Evolutionary conservation across 495 filamentous ascomycete genomes (phyloP), one percentile per base, ranked within the genome.

Genomic region (Lasiosphaeris hirsuta): DNA sequence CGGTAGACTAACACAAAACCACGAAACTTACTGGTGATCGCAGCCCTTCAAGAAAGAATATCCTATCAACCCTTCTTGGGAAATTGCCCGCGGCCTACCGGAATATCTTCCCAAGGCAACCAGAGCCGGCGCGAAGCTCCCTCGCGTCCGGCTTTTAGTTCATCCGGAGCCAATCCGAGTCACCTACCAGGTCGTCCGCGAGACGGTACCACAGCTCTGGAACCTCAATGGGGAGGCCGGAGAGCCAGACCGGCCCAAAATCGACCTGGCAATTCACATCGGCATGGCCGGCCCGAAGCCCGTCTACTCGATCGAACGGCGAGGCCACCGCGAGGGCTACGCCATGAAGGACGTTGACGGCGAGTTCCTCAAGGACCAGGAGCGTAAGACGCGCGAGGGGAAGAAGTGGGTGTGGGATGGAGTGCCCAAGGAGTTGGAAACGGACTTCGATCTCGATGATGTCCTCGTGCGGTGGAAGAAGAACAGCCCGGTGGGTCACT

Each of bases 311-410:
- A 71, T 93, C 4, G 91, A 96, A 66, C 74, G 80, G 7, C 73
- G 80, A 7, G 90, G 83, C 2, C 87, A 91, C 46, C 78, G 88
- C n/a, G 84, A 88, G 58, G 85, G 85, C n/a, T 96, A 95, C 64
- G 65, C 67, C 33, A 82, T 83, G 66, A 75, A 75, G 35, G 91
- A 95, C 58, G 82, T 90, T 33, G 81, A 88, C 51, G 86, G 85
- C 33, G 63, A 79, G 41, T 63, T 77, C 0, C 80, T 84, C 5
- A 73, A 73, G 35, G 77, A 85, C 41, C 79, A 82, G 36, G 75
- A 66, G 65, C 75, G 60, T 50, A 75, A 55, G 59, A 33, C 51
- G 48, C 42, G 59, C 38, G 66, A 72, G 41, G 75, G 69, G 6
- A 67, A 74, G 34, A 51, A 68, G 44, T 77, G 72, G 73, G 63